A percentile compares a stretch with the other conserved stretches of the same genome.
These are phyloP conservation scores for Rhodotorula mucilaginosa DNA, from an alignment of 1,284 basidiomycete genomes.

Conservation along the genomic window DNA sequence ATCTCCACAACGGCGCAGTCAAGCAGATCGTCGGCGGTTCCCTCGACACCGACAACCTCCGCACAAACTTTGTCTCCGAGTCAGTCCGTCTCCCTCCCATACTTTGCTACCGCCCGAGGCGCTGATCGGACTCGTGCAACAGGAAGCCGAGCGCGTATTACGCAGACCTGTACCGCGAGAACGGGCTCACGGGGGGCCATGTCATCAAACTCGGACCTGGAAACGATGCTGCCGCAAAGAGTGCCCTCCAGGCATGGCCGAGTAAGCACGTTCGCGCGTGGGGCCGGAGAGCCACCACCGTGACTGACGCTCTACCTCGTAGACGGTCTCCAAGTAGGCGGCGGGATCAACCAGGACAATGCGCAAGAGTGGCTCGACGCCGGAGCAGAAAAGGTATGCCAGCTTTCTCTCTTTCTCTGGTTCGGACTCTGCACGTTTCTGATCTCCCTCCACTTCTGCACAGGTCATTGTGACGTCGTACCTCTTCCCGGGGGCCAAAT, in stretches of 20 bases:
- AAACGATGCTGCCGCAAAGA: conserved; percentile 81
- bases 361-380: conserved; percentile 78
- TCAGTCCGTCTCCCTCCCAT: conserved; percentile 48
- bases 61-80: conserved; percentile 92
- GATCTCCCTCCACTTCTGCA: neutral
- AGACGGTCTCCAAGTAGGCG: conserved; percentile 85
- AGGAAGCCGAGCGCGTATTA: conserved; percentile 80
- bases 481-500: conserved; percentile 79
- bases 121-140: neutral
- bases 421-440: neutral
- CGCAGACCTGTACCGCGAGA: conserved; percentile 70
- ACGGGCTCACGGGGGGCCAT: conserved; percentile 80
- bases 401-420: neutral
- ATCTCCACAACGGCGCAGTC: conserved; percentile 89
- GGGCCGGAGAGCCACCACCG: neutral
- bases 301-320: conserved; percentile 9
- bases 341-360: conserved; percentile 81
- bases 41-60: conserved; percentile 64
- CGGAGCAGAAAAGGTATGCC: conserved; percentile 82
- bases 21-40: conserved; percentile 99
- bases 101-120: neutral
- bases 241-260: conserved; percentile 80
- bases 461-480: conserved; percentile 96
- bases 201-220: conserved; percentile 89
- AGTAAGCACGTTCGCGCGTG: conserved; percentile 51